phyloP scores from a whole-genome alignment of 495 filamentous ascomycete species.

The Pseudotulostoma volvatum region DNA sequence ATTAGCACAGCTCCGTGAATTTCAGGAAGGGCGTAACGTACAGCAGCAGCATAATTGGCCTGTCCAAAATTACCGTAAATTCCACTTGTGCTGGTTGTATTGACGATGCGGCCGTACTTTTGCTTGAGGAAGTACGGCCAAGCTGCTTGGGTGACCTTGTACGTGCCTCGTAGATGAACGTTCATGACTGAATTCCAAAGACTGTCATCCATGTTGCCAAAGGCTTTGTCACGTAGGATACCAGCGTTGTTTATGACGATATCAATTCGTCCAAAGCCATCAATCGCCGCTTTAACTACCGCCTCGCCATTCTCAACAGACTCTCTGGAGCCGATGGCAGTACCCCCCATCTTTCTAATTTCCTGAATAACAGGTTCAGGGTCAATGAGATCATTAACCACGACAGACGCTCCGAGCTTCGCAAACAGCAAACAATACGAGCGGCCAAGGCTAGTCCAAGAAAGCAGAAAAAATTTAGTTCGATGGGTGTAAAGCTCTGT shows the following conservation, averaged over 20 bases:
- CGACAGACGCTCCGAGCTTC: conserved; percentile 72
- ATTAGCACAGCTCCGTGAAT: conserved; percentile 5
- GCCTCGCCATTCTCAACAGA: conserved; percentile 87
- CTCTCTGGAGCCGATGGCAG: conserved; percentile 87
- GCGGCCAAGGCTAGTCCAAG: conserved; percentile 55
- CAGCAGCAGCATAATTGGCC: conserved; percentile 89
- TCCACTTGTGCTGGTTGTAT: conserved; percentile 90
- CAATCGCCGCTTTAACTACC: conserved; percentile 84
- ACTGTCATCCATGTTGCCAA: conserved; percentile 91
- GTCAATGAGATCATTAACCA: conserved; percentile 89
- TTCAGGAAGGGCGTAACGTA: conserved; percentile 27
- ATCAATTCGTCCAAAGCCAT: conserved; percentile 85
- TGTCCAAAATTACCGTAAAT: conserved; percentile 99
- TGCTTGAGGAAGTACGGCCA: conserved; percentile 98
- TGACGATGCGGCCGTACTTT: conserved; percentile 93
- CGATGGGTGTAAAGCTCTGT: neutral
- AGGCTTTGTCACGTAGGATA: conserved; percentile 95
- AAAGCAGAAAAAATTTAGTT: conserved; percentile 5
- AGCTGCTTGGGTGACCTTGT: conserved; percentile 92
- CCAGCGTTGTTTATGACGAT: conserved; percentile 95
- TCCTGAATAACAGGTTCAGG: conserved; percentile 87
- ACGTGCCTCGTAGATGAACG: conserved; percentile 88
- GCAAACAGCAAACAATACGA: conserved; percentile 86
- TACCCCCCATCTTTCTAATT: conserved; percentile 76
- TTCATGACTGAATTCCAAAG: conserved; percentile 85